Conservation (phyloP, 2,329 filamentous ascomycete genomes). For the Xylaria multiplex region DNA sequence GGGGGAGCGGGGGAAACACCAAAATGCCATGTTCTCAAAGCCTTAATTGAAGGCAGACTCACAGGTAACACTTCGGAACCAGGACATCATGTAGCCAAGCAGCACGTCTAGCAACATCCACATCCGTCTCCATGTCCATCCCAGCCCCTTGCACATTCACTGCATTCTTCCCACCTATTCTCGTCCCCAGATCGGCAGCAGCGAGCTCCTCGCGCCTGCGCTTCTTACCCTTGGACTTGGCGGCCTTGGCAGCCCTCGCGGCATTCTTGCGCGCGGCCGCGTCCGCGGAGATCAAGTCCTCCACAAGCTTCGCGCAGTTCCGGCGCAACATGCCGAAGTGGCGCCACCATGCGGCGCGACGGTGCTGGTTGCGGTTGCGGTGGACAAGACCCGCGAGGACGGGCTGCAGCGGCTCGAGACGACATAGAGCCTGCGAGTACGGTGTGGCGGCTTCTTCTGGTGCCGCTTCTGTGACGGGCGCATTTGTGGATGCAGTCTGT, state of each 20-base stretch:
- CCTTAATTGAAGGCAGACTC: slow-evolving; percentile 38
- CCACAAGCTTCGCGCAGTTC: slow-evolving; percentile 65
- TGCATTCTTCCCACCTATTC: slow-evolving; percentile 18
- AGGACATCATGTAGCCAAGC: slow-evolving; percentile 55
- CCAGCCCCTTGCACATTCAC: slow-evolving; percentile 11
- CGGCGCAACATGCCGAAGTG: slow-evolving; percentile 78
- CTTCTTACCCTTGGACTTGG: slow-evolving; percentile 50
- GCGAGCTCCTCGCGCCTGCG: slow-evolving; percentile 51
- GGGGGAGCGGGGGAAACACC: too few species aligned
- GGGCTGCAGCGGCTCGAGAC: slow-evolving; percentile 48
- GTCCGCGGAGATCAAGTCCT: slow-evolving; percentile 47
- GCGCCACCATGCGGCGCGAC: slow-evolving; percentile 80
- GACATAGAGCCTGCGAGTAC: slow-evolving; percentile 42
- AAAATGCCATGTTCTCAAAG: too few species aligned
- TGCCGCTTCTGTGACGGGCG: not conserved
- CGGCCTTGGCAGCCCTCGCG: slow-evolving; percentile 29
- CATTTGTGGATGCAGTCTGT: not conserved
- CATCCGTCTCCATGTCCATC: slow-evolving; percentile 27
- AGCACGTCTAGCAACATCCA: slow-evolving; percentile 42
- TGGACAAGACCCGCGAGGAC: slow-evolving; percentile 79
- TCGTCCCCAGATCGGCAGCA: slow-evolving; percentile 29
- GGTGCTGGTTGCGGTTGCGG: slow-evolving; percentile 93
- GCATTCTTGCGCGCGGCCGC: slow-evolving; percentile 26
- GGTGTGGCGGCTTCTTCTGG: slow-evolving; percentile 10
- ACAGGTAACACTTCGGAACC: slow-evolving; percentile 58